Conservation (phyloP, 169 alveolate species). For the Plasmodium ovale region DNA sequence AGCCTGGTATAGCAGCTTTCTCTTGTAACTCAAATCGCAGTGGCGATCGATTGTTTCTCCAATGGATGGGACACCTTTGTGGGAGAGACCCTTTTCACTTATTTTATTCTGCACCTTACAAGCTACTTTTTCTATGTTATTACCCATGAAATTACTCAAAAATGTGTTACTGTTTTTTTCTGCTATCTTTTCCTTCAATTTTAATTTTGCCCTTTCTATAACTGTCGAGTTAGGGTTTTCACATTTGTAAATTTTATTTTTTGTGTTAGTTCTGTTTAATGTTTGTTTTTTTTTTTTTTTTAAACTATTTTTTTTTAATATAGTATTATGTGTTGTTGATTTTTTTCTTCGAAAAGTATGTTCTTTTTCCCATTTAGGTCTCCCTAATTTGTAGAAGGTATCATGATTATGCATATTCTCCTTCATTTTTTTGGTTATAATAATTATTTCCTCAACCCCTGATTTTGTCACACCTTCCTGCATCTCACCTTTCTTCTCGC, state of each 20-base stretch:
- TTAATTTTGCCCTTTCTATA: conserved; percentile 35
- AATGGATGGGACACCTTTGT: too few species aligned
- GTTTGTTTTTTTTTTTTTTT: conserved; percentile 17
- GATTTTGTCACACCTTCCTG: neutral
- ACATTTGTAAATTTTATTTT: conserved; percentile 15
- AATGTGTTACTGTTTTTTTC: neutral
- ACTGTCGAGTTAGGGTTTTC: neutral
- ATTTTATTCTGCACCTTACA: too few species aligned
- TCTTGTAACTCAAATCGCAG: neutral
- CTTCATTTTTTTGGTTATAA: conserved; percentile 39
- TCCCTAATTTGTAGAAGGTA: conserved; percentile 35
- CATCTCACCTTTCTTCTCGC: neutral
- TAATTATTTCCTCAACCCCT: neutral
- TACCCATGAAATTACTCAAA: neutral
- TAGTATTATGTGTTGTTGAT: conserved; percentile 54
- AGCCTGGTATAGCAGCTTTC: neutral
- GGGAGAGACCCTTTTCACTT: too few species aligned
- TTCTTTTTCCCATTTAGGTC: conserved; percentile 37
- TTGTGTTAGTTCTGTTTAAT: conserved; percentile 10
- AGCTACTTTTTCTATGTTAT: neutral
- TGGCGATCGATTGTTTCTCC: too few species aligned
- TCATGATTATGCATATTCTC: conserved; percentile 23
- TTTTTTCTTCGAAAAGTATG: conserved; percentile 19
- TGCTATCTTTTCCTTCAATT: conserved; percentile 24
- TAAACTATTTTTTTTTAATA: conserved; percentile 52